These are phyloP conservation scores for Vitellaria paradoxa DNA, from an alignment of 179 eudicot species.

Conservation along the genomic window DNA sequence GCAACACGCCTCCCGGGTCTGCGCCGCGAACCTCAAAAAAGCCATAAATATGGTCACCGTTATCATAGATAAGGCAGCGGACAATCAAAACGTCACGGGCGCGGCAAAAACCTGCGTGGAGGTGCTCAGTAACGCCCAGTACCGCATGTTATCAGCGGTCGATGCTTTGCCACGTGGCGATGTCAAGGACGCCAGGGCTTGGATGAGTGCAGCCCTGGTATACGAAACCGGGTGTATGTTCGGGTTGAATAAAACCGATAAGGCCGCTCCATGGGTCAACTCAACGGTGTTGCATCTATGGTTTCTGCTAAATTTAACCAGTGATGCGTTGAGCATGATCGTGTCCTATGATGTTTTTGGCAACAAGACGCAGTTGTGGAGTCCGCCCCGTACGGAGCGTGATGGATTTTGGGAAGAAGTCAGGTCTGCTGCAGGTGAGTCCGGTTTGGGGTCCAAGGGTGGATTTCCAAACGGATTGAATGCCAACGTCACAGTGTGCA, in stretches of 20 bases:
- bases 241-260: slow-evolving; percentile 59
- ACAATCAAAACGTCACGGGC: slow-evolving; percentile 47
- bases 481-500: slow-evolving; percentile 60
- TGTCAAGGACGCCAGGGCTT: slow-evolving; percentile 65
- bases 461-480: slow-evolving; percentile 37
- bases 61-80: slow-evolving; percentile 36
- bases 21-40: slow-evolving; percentile 33
- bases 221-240: slow-evolving; percentile 74
- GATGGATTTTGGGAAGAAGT: slow-evolving; percentile 67
- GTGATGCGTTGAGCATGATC: slow-evolving; percentile 59
- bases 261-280: slow-evolving; percentile 33
- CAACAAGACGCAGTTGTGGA: slow-evolving; percentile 39
- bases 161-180: slow-evolving; percentile 40
- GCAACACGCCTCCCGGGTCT: slow-evolving; percentile 31
- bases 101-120: slow-evolving; percentile 57
- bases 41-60: slow-evolving; percentile 32
- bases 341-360: slow-evolving; percentile 53
- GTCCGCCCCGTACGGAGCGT: slow-evolving; percentile 62
- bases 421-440: slow-evolving; percentile 15
- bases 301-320: slow-evolving; percentile 38
- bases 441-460: slow-evolving; percentile 11
- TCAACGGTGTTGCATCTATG: slow-evolving; percentile 45
- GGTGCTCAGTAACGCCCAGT: slow-evolving; percentile 37
- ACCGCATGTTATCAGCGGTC: slow-evolving; percentile 25
- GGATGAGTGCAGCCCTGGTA: slow-evolving; percentile 58